Base-by-base conservation (phyloP, 352 stramenopile species). In the Phytophthora pluvialis region DNA sequence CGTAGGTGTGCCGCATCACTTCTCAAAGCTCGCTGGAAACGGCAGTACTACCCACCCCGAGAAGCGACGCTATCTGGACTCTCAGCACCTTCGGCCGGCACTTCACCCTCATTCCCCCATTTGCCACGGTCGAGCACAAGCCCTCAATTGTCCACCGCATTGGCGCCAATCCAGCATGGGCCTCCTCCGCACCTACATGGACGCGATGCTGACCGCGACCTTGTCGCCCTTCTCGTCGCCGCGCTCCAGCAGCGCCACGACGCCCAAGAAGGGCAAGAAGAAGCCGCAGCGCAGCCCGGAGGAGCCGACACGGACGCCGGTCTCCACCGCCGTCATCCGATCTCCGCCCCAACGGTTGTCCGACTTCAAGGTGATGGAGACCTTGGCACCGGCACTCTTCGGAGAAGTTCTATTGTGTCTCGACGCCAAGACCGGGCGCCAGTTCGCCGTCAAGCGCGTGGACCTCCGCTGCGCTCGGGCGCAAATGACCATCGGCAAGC, bases 381-480 rank as follows among this genome's bases (percentile, higher is more conserved):
- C 71, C 3, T 65, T 89, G 46, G 78, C 76, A 16, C 75, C 80
- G 2, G 80, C 80, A 33, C 68, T 89, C 9, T 89, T 83, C 52
- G 80, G 80, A 33, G 73, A 89, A 51, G 79, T 89, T 53, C 47
- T 83, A 21, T 60, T 89, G 43, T 87, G 77, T 52, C 61, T 60
- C 9, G 80, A 89, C 61, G n/a, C 49, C 32, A 66, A 48, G 13
- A 73, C 61, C 12, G 60, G 72, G 13, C 66, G 81, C 55, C 64
- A 83, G 45, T 42, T 85, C 32, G 80, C 79, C 9, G 77, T 86
- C 54, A 83, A 89, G 56, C 75, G 75, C 39, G 73, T 88, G 36
- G 67, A 85, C 26, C 59, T 83, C 29, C 49, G 60, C 29, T 74
- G 60, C 40, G 75, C 73, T 21, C 57, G 64, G 3, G 67, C 60